phyloP scores from a whole-genome alignment of 495 filamentous ascomycete genomes.

The Tuber magnatum region DNA sequence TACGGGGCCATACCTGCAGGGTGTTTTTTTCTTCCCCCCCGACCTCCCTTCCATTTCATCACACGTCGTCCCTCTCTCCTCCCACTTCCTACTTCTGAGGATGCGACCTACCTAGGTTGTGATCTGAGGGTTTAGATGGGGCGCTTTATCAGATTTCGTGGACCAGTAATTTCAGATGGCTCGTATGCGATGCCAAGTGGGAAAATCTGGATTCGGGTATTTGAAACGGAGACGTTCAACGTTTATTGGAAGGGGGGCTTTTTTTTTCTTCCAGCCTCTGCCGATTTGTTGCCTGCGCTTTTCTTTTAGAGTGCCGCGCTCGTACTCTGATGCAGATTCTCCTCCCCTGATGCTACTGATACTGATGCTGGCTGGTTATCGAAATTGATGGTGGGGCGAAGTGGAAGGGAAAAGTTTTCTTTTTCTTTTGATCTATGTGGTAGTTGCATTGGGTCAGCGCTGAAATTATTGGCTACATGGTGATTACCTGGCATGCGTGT shows the following conservation, averaged over 20 bases:
- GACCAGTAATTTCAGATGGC: neutral
- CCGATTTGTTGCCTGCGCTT: neutral
- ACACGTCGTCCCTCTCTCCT: neutral
- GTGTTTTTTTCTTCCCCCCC: neutral
- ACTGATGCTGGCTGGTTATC: neutral
- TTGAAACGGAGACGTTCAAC: constrained; percentile 1
- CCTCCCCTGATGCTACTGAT: neutral
- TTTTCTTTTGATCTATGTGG: neutral
- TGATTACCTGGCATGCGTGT: neutral
- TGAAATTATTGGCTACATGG: neutral
- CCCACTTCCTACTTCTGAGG: neutral
- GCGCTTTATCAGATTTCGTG: neutral
- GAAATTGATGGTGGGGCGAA: constrained; percentile 3
- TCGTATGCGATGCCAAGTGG: neutral
- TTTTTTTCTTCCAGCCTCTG: neutral
- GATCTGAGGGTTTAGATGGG: neutral
- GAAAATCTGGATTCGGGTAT: constrained; percentile 2
- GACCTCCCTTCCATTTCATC: neutral
- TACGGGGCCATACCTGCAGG: neutral
- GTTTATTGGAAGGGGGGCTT: neutral
- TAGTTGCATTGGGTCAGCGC: neutral
- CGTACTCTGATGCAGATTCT: neutral
- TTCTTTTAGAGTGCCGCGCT: neutral
- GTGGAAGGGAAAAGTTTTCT: neutral
- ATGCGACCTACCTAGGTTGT: neutral